Evolutionary conservation across 1,139 yeast genomes (phyloP).

Genomic region (Candida albicans): DNA sequence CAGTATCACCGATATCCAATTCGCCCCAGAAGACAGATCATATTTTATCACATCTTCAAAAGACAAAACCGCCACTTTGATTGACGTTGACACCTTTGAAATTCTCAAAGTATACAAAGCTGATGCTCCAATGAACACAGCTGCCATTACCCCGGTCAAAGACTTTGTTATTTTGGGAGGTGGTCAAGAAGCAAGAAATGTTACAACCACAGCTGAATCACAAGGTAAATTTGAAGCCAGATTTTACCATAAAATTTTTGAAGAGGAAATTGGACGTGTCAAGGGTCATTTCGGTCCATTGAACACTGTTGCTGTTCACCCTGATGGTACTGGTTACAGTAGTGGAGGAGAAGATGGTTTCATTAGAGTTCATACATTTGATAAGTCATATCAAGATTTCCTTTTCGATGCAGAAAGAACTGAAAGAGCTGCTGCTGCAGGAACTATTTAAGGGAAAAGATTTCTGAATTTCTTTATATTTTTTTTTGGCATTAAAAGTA

Average conservation of each 20-base stretch:
- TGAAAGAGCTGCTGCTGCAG: slow-evolving; percentile 51
- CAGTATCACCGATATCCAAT: slow-evolving; percentile 81
- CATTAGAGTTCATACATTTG: slow-evolving; percentile 91
- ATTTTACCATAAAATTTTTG: slow-evolving; percentile 91
- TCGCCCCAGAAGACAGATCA: slow-evolving; percentile 75
- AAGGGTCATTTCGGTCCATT: slow-evolving; percentile 99
- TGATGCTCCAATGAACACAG: slow-evolving; percentile 95
- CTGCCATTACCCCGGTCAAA: slow-evolving; percentile 89
- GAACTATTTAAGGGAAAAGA: slow-evolving; percentile 14
- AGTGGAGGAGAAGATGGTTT: slow-evolving; percentile 99
- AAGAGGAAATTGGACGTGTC: slow-evolving; percentile 95
- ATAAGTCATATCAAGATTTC: slow-evolving; percentile 88
- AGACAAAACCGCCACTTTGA: slow-evolving; percentile 82
- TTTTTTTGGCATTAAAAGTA: neutral
- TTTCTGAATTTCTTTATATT: neutral
- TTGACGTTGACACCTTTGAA: slow-evolving; percentile 75
- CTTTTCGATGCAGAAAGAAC: slow-evolving; percentile 89
- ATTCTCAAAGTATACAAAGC: slow-evolving; percentile 76
- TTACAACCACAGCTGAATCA: slow-evolving; percentile 88
- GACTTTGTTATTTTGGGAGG: slow-evolving; percentile 95
- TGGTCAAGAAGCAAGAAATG: slow-evolving; percentile 99
- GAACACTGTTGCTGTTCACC: slow-evolving; percentile 91
- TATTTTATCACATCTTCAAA: slow-evolving; percentile 92
- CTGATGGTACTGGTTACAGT: slow-evolving; percentile 89
- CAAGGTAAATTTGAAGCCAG: slow-evolving; percentile 98